These are phyloP conservation scores for Fragilaria radians DNA, from an alignment of 108 stramenopile genomes.

Conservation along the genomic window DNA sequence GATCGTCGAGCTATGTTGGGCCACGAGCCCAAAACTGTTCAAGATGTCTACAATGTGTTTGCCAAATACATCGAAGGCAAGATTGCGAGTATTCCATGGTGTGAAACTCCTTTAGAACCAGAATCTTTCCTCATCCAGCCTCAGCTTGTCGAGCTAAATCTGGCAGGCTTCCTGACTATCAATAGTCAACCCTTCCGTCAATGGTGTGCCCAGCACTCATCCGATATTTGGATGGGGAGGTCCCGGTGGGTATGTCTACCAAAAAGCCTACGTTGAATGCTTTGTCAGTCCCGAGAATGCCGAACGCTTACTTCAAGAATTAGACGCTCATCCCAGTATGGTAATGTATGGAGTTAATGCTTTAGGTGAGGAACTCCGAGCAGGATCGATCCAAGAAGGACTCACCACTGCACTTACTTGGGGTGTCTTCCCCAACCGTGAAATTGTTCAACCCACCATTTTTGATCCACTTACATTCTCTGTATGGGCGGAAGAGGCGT, in stretches of 20 bases:
- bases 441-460: slow-evolving; percentile 97
- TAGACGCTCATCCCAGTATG: slow-evolving; percentile 41
- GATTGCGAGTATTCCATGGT: slow-evolving; percentile 92
- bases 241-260: slow-evolving; percentile 89
- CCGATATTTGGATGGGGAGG: slow-evolving; percentile 94
- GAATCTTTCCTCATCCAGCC: slow-evolving; percentile 83
- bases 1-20: slow-evolving; percentile 92
- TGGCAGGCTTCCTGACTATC: slow-evolving; percentile 87
- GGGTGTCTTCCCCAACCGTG: slow-evolving; percentile 81
- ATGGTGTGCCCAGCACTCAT: slow-evolving; percentile 74
- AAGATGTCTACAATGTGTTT: slow-evolving; percentile 91
- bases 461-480: slow-evolving; percentile 91
- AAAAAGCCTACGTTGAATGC: slow-evolving; percentile 96
- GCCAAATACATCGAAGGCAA: slow-evolving; percentile 86
- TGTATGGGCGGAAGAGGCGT: slow-evolving; percentile 94
- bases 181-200: slow-evolving; percentile 93
- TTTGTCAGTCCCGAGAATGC: slow-evolving; percentile 82
- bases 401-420: slow-evolving; percentile 84
- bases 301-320: slow-evolving; percentile 51
- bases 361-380: slow-evolving; percentile 43
- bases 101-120: slow-evolving; percentile 89
- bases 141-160: slow-evolving; percentile 74
- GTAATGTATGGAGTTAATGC: slow-evolving; percentile 82
- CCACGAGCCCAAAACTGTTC: slow-evolving; percentile 55
- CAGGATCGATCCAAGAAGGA: slow-evolving; percentile 53